Evolutionary conservation across 345 rosid species (phyloP).

Genomic region (Abelmoschus esculentus): DNA sequence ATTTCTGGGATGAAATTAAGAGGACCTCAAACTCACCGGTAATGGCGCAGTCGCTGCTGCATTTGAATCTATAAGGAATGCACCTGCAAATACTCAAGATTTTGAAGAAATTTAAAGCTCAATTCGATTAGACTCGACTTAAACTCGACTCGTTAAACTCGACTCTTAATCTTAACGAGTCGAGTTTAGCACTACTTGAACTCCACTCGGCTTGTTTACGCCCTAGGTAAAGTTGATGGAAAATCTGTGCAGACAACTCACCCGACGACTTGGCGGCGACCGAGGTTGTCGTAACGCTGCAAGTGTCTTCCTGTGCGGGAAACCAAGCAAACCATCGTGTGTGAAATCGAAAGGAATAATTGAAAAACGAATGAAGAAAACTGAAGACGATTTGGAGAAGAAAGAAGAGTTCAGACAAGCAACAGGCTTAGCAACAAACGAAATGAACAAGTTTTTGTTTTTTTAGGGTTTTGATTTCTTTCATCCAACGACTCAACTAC

Average conservation of each 20-base stretch:
- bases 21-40: slow-evolving; percentile 54
- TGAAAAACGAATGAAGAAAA: background rate
- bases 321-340: slow-evolving; percentile 43
- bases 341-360: background rate
- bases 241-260: slow-evolving; percentile 21
- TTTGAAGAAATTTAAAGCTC: background rate
- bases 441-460: background rate
- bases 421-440: background rate
- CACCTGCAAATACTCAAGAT: slow-evolving; percentile 37
- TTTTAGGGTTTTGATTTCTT: background rate
- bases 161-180: no score
- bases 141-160: no score
- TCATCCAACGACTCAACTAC: background rate
- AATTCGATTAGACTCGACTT: no score
- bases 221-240: no score
- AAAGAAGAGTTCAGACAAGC: background rate
- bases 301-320: slow-evolving; percentile 66
- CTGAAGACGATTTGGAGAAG: no score
- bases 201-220: no score
- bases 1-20: slow-evolving; percentile 70
- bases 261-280: slow-evolving; percentile 91
- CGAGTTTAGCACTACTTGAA: no score
- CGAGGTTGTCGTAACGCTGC: slow-evolving; percentile 57
- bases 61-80: slow-evolving; percentile 62
- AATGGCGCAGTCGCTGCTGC: slow-evolving; percentile 19